Percentiles rank a stretch among this genome's conserved stretches.
Conservation (phyloP, 768 basidiomycete species). For the Arthromyces matolae region DNA sequence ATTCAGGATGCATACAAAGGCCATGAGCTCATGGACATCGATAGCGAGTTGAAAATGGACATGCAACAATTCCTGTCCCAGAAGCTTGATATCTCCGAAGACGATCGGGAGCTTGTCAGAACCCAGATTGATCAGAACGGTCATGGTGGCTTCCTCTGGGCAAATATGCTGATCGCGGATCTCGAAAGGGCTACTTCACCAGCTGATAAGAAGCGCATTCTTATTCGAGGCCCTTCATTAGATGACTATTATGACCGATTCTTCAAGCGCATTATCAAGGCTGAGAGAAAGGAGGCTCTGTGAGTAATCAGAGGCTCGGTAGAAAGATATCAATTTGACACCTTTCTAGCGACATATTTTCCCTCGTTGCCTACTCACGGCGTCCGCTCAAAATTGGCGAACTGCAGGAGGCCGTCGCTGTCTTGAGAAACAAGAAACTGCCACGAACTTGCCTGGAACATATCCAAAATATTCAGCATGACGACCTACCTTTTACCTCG, state of each 20-base stretch:
- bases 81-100: neutral
- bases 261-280: neutral
- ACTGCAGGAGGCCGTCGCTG: constrained; percentile 1
- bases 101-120: neutral
- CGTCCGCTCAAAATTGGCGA: neutral
- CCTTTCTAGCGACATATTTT: neutral
- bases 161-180: neutral
- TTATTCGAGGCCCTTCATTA: neutral
- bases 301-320: neutral
- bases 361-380: neutral
- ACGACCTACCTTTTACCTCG: neutral
- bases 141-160: neutral
- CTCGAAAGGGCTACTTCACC: neutral
- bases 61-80: neutral
- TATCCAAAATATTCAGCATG: neutral
- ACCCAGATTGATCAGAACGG: neutral
- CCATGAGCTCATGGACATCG: neutral
- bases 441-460: neutral
- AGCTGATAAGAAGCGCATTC: neutral
- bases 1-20: neutral
- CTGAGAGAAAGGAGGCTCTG: neutral
- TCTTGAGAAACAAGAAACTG: neutral
- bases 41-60: neutral
- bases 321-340: neutral
- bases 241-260: neutral